These are phyloP conservation scores for Aspergillus carlsbadensis DNA, from an alignment of 495 filamentous ascomycete species.

Conservation along the genomic window DNA sequence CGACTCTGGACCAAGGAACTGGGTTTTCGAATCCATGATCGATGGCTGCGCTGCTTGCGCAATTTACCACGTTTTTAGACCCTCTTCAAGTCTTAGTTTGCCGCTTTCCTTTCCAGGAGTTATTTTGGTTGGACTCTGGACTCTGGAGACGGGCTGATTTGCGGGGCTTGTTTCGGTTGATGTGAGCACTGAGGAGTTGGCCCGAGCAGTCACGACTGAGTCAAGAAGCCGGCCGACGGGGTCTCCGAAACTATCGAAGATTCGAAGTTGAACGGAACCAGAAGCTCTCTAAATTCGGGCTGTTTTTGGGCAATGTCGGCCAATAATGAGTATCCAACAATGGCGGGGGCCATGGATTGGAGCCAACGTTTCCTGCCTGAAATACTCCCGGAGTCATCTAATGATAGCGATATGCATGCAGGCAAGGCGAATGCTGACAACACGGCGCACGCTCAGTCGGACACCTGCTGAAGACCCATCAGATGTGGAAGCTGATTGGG, in stretches of 20 bases:
- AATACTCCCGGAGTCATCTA: not conserved
- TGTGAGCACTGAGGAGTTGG: no score
- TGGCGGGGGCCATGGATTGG: not conserved
- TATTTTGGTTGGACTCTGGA: not conserved
- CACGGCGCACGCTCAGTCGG: not conserved
- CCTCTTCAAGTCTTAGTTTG: not conserved
- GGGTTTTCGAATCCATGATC: slow-evolving; percentile 8
- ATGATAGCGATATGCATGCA: slow-evolving; percentile 3
- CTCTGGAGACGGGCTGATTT: not conserved
- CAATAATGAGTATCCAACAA: not conserved
- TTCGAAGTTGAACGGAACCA: no score
- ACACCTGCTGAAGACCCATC: slow-evolving; percentile 1
- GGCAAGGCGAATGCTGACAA: not conserved
- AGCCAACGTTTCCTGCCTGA: slow-evolving; percentile 3
- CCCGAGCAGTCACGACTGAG: not conserved
- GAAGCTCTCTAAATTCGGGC: not conserved
- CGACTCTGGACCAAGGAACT: slow-evolving; percentile 13
- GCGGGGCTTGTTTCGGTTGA: not conserved
- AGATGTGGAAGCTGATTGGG: slow-evolving; percentile 10
- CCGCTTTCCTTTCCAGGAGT: not conserved
- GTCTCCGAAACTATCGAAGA: slow-evolving; percentile 1
- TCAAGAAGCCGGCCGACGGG: not conserved
- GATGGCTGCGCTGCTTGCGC: not conserved
- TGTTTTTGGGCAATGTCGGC: not conserved
- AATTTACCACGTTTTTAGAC: slow-evolving; percentile 12